Evolutionary conservation across 2,329 filamentous ascomycete species (phyloP).

Genomic region (Scedosporium minutisporum): DNA sequence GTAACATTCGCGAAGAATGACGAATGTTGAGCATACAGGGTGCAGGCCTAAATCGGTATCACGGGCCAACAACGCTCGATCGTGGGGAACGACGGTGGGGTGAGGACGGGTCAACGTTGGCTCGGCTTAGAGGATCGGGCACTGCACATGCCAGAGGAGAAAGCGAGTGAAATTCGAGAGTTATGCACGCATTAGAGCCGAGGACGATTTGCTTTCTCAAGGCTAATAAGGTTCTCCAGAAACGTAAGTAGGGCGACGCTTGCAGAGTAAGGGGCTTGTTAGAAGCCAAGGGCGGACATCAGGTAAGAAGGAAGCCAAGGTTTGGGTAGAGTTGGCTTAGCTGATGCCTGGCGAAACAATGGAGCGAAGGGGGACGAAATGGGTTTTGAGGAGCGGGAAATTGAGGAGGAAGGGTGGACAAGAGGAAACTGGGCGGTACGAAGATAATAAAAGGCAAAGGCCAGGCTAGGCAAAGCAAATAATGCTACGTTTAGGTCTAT

Average conservation of each 20-base stretch:
- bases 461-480: not conserved
- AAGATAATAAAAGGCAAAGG: not conserved
- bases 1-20: not conserved
- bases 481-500: not conserved
- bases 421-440: constrained; percentile 1
- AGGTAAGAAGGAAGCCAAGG: not conserved
- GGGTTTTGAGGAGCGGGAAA: not conserved
- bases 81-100: not conserved
- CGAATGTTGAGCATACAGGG: not conserved
- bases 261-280: not conserved
- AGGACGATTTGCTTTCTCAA: not conserved
- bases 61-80: not conserved
- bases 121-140: not conserved
- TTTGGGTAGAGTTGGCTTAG: not conserved
- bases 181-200: not conserved
- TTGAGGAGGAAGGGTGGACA: not conserved
- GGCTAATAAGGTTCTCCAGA: not conserved
- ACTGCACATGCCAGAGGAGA: not conserved
- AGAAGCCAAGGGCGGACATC: not conserved
- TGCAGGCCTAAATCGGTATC: not conserved
- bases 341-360: not conserved
- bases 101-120: not conserved
- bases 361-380: not conserved
- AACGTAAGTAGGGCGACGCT: not conserved
- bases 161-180: not conserved